phyloP scores from a whole-genome alignment of 306 rosid genomes.

The Lablab purpureus region DNA sequence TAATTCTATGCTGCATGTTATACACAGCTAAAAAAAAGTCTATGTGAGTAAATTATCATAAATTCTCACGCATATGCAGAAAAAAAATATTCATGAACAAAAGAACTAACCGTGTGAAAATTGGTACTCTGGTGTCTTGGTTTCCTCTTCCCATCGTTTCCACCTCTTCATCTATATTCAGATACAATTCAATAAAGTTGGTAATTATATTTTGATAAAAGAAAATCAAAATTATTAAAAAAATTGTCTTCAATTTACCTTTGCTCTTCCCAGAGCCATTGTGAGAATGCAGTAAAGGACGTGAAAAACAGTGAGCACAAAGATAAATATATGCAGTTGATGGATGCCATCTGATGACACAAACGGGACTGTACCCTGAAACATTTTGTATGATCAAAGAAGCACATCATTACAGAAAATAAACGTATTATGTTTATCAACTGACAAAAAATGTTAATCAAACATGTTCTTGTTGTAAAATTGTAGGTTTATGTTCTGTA shows the following conservation, averaged over 20 bases:
- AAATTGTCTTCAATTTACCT: conserved; percentile 51
- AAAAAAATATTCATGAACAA: background rate
- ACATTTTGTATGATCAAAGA: conserved; percentile 11
- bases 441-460: background rate
- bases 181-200: background rate
- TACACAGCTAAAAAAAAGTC: no score
- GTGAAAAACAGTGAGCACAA: conserved; percentile 75
- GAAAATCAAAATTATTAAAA: background rate
- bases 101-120: conserved; percentile 74
- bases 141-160: conserved; percentile 92
- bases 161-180: conserved; percentile 85
- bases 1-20: no score
- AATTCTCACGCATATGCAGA: no score
- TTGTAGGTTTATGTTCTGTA: no score
- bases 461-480: background rate
- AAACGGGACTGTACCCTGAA: conserved; percentile 73
- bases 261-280: conserved; percentile 73
- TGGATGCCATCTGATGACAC: conserved; percentile 79
- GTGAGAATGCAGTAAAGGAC: conserved; percentile 73
- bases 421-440: background rate
- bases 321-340: conserved; percentile 87
- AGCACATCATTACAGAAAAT: background rate
- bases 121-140: conserved; percentile 79
- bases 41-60: no score
- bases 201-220: background rate